Base-by-base conservation (phyloP, 1,139 yeast species). In the Blastobotrys buckinghamii region DNA sequence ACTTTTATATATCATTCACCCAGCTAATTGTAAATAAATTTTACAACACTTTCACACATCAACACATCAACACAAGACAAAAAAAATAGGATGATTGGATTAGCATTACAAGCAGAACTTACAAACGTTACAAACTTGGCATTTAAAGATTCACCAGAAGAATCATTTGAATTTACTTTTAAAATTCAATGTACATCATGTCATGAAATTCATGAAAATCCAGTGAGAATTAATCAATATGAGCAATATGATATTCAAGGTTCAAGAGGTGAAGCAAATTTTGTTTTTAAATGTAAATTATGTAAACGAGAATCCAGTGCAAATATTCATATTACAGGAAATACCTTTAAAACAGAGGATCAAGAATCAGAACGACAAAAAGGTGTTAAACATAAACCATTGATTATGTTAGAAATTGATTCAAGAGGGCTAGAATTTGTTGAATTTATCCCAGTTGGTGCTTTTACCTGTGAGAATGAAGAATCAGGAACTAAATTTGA, bases 251-350 rank as follows among this genome's bases (percentile, higher is more conserved):
- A 83, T 37, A 75, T 85, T 37, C 65, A 76, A 1, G 90, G 89
- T 0, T 79, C 94, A 39, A 75, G 82, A 53, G 96, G 96, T 15
- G 88, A 81, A 53, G 95, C 96, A 12, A 85, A 83, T 56, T 87
- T 89, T 63, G 82, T 84, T 1, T 82, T 85, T 74, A 77, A 81
- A 57, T 92, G 98, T 64, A 76, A 76, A 50, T 70, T 72, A 54
- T 87, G 96, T 63, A 77, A 79, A 43, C 67, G 76, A 45, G 76
- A 73, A 49, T 68, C 73, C n/a, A 59, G 70, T 2, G 68, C 61
- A 5, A 55, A 53, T 6, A 53, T 61, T 39, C 55, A 55, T 39
- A 44, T 49, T 12, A 50, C 58, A 13, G 53, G 54, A 15, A 54
- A 55, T 38, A 53, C 50, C 40, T 74, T 73, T 55, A 62, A 65